Conservation (phyloP, 1,284 basidiomycete species). For the Sutorius eximius region DNA sequence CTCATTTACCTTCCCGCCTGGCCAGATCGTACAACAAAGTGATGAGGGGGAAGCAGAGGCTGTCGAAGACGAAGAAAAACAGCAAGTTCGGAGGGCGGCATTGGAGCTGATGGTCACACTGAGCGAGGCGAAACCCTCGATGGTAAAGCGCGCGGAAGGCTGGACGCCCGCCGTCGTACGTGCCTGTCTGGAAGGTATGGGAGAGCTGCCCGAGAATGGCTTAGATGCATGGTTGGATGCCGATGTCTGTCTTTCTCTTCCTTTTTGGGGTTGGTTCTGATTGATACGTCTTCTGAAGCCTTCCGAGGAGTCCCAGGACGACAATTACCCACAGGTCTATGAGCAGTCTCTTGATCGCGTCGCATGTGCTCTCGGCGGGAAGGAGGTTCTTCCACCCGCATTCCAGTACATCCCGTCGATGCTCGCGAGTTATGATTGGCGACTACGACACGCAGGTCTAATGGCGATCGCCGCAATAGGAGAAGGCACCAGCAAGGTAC, state of each 20-base stretch:
- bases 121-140: slow-evolving; percentile 62
- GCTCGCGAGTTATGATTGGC: slow-evolving; percentile 78
- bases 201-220: slow-evolving; percentile 65
- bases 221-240: slow-evolving; percentile 67
- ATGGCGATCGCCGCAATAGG: slow-evolving; percentile 79
- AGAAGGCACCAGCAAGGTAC: slow-evolving; percentile 70
- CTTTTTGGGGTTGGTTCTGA: background rate
- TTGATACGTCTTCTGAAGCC: slow-evolving; percentile 43
- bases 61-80: slow-evolving; percentile 51
- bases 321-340: slow-evolving; percentile 69
- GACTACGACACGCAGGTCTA: slow-evolving; percentile 75
- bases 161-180: slow-evolving; percentile 69
- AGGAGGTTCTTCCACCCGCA: slow-evolving; percentile 68
- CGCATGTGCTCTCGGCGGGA: slow-evolving; percentile 72
- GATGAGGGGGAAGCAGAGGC: slow-evolving; percentile 41
- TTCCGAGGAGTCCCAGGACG: slow-evolving; percentile 67
- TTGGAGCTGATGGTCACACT: slow-evolving; percentile 79
- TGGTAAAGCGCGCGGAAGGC: slow-evolving; percentile 64
- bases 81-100: slow-evolving; percentile 61
- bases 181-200: slow-evolving; percentile 78
- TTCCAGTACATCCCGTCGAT: slow-evolving; percentile 80
- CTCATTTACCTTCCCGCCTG: slow-evolving; percentile 58
- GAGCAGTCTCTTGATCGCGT: slow-evolving; percentile 79
- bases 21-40: slow-evolving; percentile 18
- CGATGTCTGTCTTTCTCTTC: slow-evolving; percentile 52